Conservation (phyloP, 768 basidiomycete genomes). For the Lactarius sanguifluus region DNA sequence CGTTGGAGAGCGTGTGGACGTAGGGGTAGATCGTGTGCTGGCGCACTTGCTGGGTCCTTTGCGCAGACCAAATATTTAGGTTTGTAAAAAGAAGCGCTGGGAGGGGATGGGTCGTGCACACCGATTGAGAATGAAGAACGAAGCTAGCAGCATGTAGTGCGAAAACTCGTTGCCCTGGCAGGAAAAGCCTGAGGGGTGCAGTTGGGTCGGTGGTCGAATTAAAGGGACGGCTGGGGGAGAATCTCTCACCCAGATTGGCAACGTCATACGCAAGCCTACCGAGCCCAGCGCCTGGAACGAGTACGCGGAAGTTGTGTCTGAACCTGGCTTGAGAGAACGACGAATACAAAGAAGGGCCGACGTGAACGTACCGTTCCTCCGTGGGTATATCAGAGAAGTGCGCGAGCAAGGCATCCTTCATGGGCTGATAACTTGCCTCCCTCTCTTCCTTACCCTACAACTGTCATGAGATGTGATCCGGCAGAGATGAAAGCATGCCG, state of each 20-base stretch:
- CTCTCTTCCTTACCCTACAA: conserved; percentile 73
- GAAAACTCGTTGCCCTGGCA: conserved; percentile 97
- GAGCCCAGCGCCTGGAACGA: conserved; percentile 89
- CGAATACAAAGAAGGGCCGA: background rate
- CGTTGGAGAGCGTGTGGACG: conserved; percentile 90
- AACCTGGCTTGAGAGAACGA: background rate
- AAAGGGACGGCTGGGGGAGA: background rate
- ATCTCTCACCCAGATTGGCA: conserved; percentile 64
- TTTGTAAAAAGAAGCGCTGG: background rate
- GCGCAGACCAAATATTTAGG: conserved; percentile 1
- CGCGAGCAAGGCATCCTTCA: conserved; percentile 68
- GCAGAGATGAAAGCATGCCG: background rate
- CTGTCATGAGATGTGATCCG: background rate
- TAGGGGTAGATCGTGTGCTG: conserved; percentile 84
- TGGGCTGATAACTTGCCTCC: conserved; percentile 75
- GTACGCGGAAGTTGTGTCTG: conserved; percentile 62
- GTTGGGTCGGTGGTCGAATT: background rate
- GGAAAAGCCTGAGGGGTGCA: conserved; percentile 60
- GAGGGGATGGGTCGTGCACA: conserved; percentile 36
- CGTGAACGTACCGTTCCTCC: conserved; percentile 49
- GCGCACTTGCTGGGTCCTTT: conserved; percentile 62
- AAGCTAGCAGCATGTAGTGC: conserved; percentile 90
- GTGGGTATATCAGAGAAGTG: conserved; percentile 58
- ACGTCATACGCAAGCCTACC: conserved; percentile 88
- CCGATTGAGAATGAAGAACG: conserved; percentile 87